Evolutionary conservation across 306 rosid species (phyloP), one percentile per base, ranked within the genome.

Genomic region (Quillaja saponaria): DNA sequence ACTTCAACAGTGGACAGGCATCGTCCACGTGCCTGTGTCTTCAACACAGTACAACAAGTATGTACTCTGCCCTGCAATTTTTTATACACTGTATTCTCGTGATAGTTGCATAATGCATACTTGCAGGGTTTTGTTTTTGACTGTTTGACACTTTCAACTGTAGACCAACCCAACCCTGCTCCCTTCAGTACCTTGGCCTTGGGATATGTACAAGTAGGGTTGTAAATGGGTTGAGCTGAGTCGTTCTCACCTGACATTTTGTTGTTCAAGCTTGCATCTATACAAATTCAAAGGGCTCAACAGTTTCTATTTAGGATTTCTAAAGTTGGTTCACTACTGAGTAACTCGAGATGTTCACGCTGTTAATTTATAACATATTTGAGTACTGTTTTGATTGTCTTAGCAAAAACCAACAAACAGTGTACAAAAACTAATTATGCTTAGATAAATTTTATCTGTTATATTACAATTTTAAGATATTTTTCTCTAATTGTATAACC

Each of bases 51-150:
- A 6, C 31, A 58, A 9, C 8, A 33, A 49, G 28, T 21, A 34
- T 14, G 13, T 39, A 57, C 37, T 58, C 11, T 25, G 13, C 10
- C 10, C 16, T 34, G 64, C 53, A 25, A 37, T 10, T 37, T 11
- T 42, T 54, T 21, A 31, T 59, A 49, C 67, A 15, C 69, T 34
- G 34, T 31, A 58, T 70, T 74, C 62, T 57, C 66, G 74, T 70
- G 83, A 67, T 45, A n/a, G 38, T 16, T 39, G 55, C 55, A 66
- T 19, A 10, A 47, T 14, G 52, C 34, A 25, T 45, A 34, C 34
- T 16, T 41, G 35, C 10, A 12, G 41, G 62, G 9, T 15, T 13
- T 54, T 39, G 19, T 55, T 20, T 16, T 55, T 3, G 19, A 40
- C 49, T 14, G 6, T 49, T 73, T 64, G 61, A 49, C 71, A 14